Percentiles rank a stretch among this genome's conserved stretches.
phyloP scores from a whole-genome alignment of 2,329 filamentous ascomycete species.

The Fusarium sp. region DNA sequence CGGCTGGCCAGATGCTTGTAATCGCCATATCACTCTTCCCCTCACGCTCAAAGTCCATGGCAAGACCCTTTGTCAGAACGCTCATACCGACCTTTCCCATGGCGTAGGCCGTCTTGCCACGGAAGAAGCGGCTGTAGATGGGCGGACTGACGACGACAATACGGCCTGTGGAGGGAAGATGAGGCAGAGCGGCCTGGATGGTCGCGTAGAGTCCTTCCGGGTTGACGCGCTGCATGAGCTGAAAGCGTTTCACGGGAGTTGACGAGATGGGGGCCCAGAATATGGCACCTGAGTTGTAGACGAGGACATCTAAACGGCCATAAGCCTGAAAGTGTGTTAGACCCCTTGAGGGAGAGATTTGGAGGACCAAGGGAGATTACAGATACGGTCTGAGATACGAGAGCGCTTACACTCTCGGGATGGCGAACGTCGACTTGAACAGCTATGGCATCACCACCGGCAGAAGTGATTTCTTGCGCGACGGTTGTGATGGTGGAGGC shows the following conservation, averaged over 20 bases:
- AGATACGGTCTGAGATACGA: conserved; percentile 67
- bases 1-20: conserved; percentile 84
- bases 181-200: conserved; percentile 73
- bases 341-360: neutral
- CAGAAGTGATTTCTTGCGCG: conserved; percentile 73
- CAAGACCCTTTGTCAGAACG: conserved; percentile 80
- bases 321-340: conserved; percentile 54
- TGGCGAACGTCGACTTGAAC: conserved; percentile 76
- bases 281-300: conserved; percentile 88
- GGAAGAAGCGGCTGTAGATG: conserved; percentile 85
- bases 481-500: conserved; percentile 84
- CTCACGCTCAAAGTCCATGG: conserved; percentile 80
- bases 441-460: conserved; percentile 70
- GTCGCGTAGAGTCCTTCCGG: conserved; percentile 78
- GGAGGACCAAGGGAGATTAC: conserved; percentile 14
- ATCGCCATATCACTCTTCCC: conserved; percentile 75
- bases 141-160: conserved; percentile 84
- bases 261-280: conserved; percentile 81
- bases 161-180: conserved; percentile 67
- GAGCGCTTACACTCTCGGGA: conserved; percentile 64
- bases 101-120: conserved; percentile 87
- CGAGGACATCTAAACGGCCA: conserved; percentile 73
- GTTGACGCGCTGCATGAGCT: conserved; percentile 79
- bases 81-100: conserved; percentile 83
- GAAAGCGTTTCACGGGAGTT: conserved; percentile 79